phyloP scores from a whole-genome alignment of 1,284 basidiomycete species.

The Agroathelia rolfsii region DNA sequence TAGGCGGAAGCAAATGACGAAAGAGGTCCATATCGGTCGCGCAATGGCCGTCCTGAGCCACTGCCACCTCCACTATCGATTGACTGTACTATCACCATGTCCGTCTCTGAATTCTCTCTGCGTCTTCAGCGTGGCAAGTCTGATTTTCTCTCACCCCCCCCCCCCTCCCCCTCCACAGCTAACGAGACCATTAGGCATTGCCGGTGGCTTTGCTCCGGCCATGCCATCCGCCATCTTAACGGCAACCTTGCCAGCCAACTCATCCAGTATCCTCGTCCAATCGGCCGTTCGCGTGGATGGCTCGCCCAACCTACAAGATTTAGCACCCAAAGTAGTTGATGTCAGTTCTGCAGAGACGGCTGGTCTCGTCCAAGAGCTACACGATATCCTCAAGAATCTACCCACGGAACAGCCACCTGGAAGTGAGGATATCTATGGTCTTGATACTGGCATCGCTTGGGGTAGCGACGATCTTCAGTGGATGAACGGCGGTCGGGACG shows the following conservation, averaged over 20 bases:
- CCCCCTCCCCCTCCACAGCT: conserved; percentile 2
- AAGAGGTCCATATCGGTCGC: too few relatives aligned
- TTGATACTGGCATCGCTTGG: conserved; percentile 58
- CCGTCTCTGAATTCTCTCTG: too few relatives aligned
- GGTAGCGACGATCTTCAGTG: conserved; percentile 47
- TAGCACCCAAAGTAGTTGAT: conserved; percentile 34
- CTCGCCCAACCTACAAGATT: conserved; percentile 31
- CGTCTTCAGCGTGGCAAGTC: conserved; percentile 26
- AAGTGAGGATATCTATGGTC: conserved; percentile 59
- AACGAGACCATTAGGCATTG: too few relatives aligned
- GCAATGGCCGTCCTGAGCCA: too few relatives aligned
- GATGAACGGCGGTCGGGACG: conserved; percentile 51
- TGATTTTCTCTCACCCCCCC: neutral
- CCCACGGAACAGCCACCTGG: conserved; percentile 51
- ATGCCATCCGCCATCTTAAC: conserved; percentile 45
- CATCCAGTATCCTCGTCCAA: conserved; percentile 32
- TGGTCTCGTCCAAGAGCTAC: conserved; percentile 48
- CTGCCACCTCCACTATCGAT: too few relatives aligned
- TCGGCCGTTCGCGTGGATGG: conserved; percentile 39
- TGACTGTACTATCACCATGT: too few relatives aligned
- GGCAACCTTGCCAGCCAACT: conserved; percentile 29
- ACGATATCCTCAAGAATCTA: conserved; percentile 44
- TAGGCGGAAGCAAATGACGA: too few relatives aligned
- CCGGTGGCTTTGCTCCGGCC: conserved; percentile 65
- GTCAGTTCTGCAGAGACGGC: conserved; percentile 21